phyloP scores from a whole-genome alignment of 163 green algal species.

The Volvox carteri region DNA sequence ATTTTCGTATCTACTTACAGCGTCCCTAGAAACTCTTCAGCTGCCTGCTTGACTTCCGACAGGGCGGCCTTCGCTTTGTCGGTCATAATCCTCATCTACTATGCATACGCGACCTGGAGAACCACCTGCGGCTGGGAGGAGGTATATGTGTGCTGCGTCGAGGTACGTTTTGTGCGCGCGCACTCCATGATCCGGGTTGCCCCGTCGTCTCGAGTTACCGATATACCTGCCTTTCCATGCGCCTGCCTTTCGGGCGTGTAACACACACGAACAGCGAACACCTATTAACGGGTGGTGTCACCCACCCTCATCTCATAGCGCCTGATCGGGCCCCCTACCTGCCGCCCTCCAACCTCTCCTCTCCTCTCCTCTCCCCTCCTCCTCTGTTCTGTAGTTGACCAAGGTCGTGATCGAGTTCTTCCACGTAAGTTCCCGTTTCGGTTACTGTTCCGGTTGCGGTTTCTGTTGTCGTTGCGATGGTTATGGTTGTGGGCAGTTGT shows the following conservation, averaged over 20 bases:
- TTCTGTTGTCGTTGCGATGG: no score
- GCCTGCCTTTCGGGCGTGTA: no score
- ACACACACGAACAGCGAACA: no score
- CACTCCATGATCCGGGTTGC: no score
- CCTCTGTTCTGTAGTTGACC: slow-evolving; percentile 7
- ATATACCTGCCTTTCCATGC: no score
- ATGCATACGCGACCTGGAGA: slow-evolving; percentile 47
- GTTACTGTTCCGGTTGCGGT: not conserved
- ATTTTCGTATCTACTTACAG: no score
- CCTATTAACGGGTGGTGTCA: no score
- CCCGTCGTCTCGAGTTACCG: no score
- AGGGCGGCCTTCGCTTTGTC: slow-evolving; percentile 36
- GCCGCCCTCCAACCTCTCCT: not conserved
- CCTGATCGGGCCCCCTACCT: no score
- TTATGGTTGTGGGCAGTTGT: no score
- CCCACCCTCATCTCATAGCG: no score
- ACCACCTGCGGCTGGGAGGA: slow-evolving; percentile 66
- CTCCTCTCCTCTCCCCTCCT: not conserved
- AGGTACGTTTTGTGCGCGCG: slow-evolving; percentile 48
- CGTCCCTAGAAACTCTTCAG: not conserved
- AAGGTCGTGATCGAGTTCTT: slow-evolving; percentile 55
- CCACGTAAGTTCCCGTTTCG: slow-evolving; percentile 14
- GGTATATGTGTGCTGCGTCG: slow-evolving; percentile 63
- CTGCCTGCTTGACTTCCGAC: slow-evolving; percentile 4
- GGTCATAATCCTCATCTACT: not conserved